Evolutionary conservation across 768 basidiomycete species (phyloP).

Genomic region (Daedaleopsis sinensis): DNA sequence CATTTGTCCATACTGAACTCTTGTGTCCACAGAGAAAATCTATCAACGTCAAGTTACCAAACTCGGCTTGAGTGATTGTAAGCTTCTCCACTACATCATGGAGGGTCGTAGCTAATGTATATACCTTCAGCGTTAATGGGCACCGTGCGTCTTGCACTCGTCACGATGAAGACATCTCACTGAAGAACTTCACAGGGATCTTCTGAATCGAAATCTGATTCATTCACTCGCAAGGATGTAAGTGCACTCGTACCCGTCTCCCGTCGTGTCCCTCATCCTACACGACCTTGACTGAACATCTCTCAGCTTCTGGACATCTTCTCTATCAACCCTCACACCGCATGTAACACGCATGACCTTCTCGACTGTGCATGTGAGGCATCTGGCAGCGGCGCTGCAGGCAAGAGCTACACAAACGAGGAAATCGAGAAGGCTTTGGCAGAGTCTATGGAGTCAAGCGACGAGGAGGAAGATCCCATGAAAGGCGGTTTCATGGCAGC

Average conservation of each 20-base stretch:
- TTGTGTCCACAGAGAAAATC: constrained; percentile 68
- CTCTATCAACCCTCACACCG: constrained; percentile 75
- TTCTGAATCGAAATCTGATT: constrained; percentile 73
- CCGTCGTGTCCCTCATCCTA: not conserved
- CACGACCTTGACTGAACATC: not conserved
- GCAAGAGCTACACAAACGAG: not conserved
- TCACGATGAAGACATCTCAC: not conserved
- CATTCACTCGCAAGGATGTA: constrained; percentile 87
- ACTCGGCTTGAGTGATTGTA: constrained; percentile 85
- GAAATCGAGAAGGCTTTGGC: constrained; percentile 7
- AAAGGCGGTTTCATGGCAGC: constrained; percentile 63
- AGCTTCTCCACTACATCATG: constrained; percentile 29
- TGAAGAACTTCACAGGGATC: constrained; percentile 33
- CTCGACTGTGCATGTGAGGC: constrained; percentile 74
- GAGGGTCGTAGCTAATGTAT: not conserved
- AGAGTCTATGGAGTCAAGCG: constrained; percentile 34
- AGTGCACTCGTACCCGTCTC: constrained; percentile 28
- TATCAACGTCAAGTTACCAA: constrained; percentile 95
- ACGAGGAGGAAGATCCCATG: constrained; percentile 32
- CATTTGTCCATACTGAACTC: not conserved
- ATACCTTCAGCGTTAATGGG: constrained; percentile 65
- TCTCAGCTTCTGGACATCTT: constrained; percentile 88
- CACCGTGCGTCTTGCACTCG: constrained; percentile 45
- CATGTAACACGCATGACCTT: constrained; percentile 92
- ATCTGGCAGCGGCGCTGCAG: constrained; percentile 1